A percentile compares a stretch with the other conserved stretches of the same genome.
Conservation (phyloP, 192 early-diverging fungal genomes). For the Coemansia sp. region DNA sequence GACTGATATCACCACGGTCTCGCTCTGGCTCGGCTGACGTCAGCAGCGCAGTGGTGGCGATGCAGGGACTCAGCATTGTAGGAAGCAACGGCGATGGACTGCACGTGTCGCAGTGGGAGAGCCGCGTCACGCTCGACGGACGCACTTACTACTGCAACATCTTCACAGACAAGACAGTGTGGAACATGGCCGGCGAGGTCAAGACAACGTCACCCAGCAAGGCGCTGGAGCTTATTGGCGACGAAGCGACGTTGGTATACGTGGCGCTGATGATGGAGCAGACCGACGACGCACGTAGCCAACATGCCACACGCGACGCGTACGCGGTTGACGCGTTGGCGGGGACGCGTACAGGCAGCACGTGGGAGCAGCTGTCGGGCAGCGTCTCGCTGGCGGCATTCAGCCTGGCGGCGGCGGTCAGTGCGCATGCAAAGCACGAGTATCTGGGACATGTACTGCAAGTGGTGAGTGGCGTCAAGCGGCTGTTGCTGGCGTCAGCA, state of each 20-base stretch:
- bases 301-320: constrained; percentile 11
- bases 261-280: constrained; percentile 41
- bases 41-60: constrained; percentile 16
- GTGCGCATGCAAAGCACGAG: constrained; percentile 54
- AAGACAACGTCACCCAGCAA: constrained; percentile 17
- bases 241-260: constrained; percentile 44
- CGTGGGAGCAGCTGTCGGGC: constrained; percentile 58
- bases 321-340: constrained; percentile 45
- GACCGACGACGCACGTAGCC: background rate
- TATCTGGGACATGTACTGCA: constrained; percentile 60
- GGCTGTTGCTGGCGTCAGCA: constrained; percentile 78
- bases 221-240: constrained; percentile 52
- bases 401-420: constrained; percentile 56
- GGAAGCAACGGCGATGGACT: constrained; percentile 5
- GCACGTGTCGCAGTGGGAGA: constrained; percentile 61
- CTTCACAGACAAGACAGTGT: constrained; percentile 65
- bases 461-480: constrained; percentile 77
- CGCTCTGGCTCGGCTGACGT: constrained; percentile 23
- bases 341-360: constrained; percentile 34
- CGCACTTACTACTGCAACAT: constrained; percentile 68
- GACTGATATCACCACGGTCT: constrained; percentile 13
- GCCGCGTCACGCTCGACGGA: constrained; percentile 59
- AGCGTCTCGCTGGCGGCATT: constrained; percentile 57
- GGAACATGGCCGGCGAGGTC: constrained; percentile 52
- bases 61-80: constrained; percentile 11